Base-by-base conservation (phyloP, 805 yeast genomes). In the Wickerhamiella kurtzmanii region DNA sequence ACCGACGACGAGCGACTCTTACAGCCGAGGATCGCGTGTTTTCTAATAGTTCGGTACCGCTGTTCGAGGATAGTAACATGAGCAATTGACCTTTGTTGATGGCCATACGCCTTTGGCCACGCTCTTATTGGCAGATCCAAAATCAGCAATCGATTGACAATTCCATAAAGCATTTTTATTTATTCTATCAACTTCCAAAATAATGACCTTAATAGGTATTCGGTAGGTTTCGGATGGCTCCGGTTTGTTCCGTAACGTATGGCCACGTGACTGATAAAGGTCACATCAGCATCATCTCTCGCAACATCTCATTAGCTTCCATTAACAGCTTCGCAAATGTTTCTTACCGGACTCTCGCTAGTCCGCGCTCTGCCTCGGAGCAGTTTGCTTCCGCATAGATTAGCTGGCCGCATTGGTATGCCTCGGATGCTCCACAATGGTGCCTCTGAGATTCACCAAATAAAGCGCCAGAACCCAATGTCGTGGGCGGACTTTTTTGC, bases 401-500 rank as follows among this genome's bases (percentile, higher is more conserved):
- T 25, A n/a, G n/a, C n/a, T 11, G 32, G 32, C 11, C 32, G 32
- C 11, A 6, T 25, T 6, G 32, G 32, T 6, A 11, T 11, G 11
- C 32, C 6, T 6, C 32, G 32, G 9, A 25, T 25, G 32, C 32
- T 25, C 32, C 32, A 25, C n/a, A 36, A 36, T 8, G 19, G 38
- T 17, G 38, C 41, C 15, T 18, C 41, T 17, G 22, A 38, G 41
- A 13, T 38, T n/a, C 41, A 38, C 18, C 41, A 38, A 21, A 21
- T 38, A 38, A 5, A 18, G 9, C n/a, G 25, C 16, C n/a, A 28
- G 11, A 4, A 6, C 8, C n/a, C 37, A 13, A 37, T 53, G 41
- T 5, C 75, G 44, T 92, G 98, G 98, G 74, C 76, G 38, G 80
- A 84, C 42, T 92, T 85, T 62, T 77, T 92, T 55, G 63, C 68